Base-by-base conservation (phyloP, 2,329 filamentous ascomycete genomes). In the Orbilia oligospora region DNA sequence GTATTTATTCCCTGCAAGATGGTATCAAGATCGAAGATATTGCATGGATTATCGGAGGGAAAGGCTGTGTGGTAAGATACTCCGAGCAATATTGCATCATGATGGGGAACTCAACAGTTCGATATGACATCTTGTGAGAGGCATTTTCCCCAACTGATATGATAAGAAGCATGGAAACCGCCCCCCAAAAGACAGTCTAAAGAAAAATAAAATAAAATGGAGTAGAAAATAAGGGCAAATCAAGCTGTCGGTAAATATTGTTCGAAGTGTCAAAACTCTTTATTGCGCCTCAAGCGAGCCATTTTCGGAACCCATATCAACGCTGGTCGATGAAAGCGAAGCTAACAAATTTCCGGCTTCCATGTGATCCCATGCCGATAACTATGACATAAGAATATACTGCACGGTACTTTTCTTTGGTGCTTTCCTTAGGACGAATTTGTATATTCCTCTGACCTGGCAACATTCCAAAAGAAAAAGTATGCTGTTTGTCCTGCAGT, bases 31-130 rank as follows among this genome's bases (percentile, higher is more conserved):
- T 44, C 56, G 70, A 22, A 53, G 27, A 64, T 41, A 48, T 66
- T 30, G 56, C 56, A 55, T 61, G 68, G 56, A 14, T 65, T 20
- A 33, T 65, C 46, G 51, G 49, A 41, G 56, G 48, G 44, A 67
- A n/a, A n/a, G n/a, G n/a, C 20, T 66, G 56, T 56, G 49, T 24
- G 49, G 51, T 58, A 38, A 20, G 44, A 41, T 63, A 49, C 24
- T 53, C 69, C 38, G 63, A 66, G 38, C 61, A n/a, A n/a, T n/a
- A 73, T 73, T 73, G 70, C 70, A 73, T 73, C 70, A 73, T 73
- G 51, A 51, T 73, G 65, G 68, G 22, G 41, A 38, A 10, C 56
- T 20, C 56, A 61, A 53, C 56, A 55, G 49, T 66, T 66, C 38
- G 24, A 24, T 30, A 36, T 58, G 69, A 24, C 55, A 36, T 27